A percentile compares a stretch with the other conserved stretches of the same genome.
Evolutionary conservation across 2,329 filamentous ascomycete genomes (phyloP).

Genomic region (Alternaria arbusti): DNA sequence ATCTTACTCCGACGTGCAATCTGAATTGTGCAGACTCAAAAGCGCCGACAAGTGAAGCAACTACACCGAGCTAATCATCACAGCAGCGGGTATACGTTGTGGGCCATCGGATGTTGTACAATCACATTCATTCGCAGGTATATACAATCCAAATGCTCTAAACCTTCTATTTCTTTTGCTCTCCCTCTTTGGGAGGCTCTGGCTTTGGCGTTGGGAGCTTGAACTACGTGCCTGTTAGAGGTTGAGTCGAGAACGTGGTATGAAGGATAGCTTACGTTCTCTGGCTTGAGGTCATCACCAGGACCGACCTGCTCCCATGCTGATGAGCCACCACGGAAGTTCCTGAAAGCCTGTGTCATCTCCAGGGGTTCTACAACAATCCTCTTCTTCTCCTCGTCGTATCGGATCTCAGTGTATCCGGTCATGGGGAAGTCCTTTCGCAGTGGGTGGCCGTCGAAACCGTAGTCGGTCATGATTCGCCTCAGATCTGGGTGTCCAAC

Average conservation of each 20-base stretch:
- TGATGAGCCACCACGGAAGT: constrained; percentile 84
- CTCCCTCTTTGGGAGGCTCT: constrained; percentile 82
- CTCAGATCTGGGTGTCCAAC: constrained; percentile 91
- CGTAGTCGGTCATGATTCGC: constrained; percentile 99
- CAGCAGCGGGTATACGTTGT: not conserved
- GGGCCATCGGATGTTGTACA: constrained; percentile 15
- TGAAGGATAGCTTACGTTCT: constrained; percentile 54
- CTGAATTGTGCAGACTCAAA: not conserved
- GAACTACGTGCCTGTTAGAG: constrained; percentile 62
- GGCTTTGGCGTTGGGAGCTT: constrained; percentile 96
- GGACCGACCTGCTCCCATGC: constrained; percentile 72
- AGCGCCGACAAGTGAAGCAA: not conserved
- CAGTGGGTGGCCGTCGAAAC: constrained; percentile 96
- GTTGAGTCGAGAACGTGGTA: not conserved
- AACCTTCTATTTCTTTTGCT: constrained; percentile 81
- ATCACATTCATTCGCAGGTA: constrained; percentile 41
- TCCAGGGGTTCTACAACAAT: constrained; percentile 98
- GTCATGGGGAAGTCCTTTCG: constrained; percentile 98
- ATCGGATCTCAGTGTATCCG: constrained; percentile 96
- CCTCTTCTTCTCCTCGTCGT: constrained; percentile 99
- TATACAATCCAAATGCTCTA: constrained; percentile 48
- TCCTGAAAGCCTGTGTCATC: constrained; percentile 96
- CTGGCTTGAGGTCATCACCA: constrained; percentile 80
- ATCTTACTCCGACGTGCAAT: not conserved
- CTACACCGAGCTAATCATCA: not conserved